A percentile compares a stretch with the other conserved stretches of the same genome.
Evolutionary conservation across 2,329 filamentous ascomycete species (phyloP).

Genomic region (Eutypa lata): DNA sequence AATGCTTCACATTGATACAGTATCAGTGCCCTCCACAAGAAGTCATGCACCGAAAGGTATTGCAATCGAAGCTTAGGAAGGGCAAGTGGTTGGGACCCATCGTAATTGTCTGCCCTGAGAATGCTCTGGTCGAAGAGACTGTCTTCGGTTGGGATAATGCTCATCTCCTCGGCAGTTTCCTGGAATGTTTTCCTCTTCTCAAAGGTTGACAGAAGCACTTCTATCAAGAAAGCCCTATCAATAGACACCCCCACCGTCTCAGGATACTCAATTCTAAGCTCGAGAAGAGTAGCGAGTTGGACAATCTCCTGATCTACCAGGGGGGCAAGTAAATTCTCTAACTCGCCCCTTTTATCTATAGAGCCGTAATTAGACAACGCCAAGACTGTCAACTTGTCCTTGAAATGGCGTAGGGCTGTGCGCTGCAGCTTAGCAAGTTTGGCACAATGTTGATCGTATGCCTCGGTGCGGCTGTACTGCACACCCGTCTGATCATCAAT

Average conservation of each 20-base stretch:
- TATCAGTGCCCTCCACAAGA: constrained; percentile 91
- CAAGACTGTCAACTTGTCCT: constrained; percentile 85
- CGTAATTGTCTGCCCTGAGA: constrained; percentile 78
- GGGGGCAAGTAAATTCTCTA: constrained; percentile 69
- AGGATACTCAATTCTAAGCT: constrained; percentile 81
- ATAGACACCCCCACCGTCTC: constrained; percentile 61
- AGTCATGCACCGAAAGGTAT: constrained; percentile 92
- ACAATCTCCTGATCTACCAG: constrained; percentile 73
- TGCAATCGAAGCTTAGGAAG: constrained; percentile 94
- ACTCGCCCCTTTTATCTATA: constrained; percentile 75
- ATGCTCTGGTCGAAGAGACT: constrained; percentile 76
- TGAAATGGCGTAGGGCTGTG: constrained; percentile 76
- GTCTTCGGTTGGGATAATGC: constrained; percentile 79
- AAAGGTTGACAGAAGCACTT: constrained; percentile 71
- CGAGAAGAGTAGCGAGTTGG: constrained; percentile 65
- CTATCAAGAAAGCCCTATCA: constrained; percentile 63
- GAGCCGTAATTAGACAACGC: constrained; percentile 90
- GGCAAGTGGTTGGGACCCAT: constrained; percentile 81
- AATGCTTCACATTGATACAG: constrained; percentile 89
- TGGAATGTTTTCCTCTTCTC: constrained; percentile 81
- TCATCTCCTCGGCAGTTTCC: constrained; percentile 68
- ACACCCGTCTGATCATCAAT: constrained; percentile 87
- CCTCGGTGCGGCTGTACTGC: constrained; percentile 68
- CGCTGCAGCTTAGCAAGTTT: constrained; percentile 76
- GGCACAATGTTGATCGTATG: constrained; percentile 77